Evolutionary conservation across 371 early-diverging fungal species (phyloP), one percentile per base, ranked within the genome.

Genomic region (Smittium mucronatum): DNA sequence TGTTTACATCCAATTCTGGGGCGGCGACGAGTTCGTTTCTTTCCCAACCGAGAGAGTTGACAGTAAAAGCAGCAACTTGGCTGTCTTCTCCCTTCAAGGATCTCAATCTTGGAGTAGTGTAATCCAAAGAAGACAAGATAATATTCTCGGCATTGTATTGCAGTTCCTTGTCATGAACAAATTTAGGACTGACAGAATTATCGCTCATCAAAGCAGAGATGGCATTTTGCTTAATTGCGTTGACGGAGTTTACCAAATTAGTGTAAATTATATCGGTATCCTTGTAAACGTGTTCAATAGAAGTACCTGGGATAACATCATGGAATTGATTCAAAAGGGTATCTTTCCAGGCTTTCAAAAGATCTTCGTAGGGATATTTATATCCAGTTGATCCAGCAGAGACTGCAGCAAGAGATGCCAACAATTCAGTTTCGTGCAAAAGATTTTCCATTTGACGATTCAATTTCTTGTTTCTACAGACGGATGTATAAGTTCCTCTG

Each of bases 301-400:
- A 84, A 1, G 92, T 89, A 0, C 98, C 98, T 1, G 98, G 97
- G 30, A 94, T 83, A n/a, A 94, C 92, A 75, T 95, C 95, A 74
- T 98, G 98, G 79, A 97, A 97, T 78, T 98, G 97, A 71, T 94
- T 94, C 77, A 95, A 80, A 59, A 93, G 86, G n/a, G 93, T 79
- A n/a, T 87, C 74, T 71, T 95, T 93, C 98, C 98, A 98, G 29
- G 94, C 75, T 1, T 83, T 76, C 34, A 85, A 87, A 0, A 98
- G 75, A 67, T 91, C 87, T 0, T 82, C 78, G 31, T 80, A 78
- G 11, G 94, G 94, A 71, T 94, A 94, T 17, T 57, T 36, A 31
- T 32, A 36, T 36, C 57, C 1, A 57, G 47, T 31, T 26, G 17
- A 29, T 26, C 2, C n/a, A 29, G 70, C 72, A 0, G 75, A 71